Percentiles rank a stretch among this genome's conserved stretches.
phyloP scores from a whole-genome alignment of 129 eudicot species.

The Helianthus tuberosus region DNA sequence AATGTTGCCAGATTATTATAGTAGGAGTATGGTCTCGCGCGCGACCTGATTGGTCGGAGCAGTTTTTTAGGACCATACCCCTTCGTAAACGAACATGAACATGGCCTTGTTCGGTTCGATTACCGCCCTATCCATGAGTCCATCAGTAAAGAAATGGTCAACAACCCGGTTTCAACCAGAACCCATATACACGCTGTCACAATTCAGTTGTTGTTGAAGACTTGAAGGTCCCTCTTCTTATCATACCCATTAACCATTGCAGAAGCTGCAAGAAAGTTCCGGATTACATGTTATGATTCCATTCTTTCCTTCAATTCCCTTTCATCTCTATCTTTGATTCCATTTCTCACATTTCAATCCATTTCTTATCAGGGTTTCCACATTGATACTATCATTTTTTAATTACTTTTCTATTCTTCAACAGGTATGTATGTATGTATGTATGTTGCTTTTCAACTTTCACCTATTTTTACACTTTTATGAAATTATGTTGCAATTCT shows the following conservation, averaged over 20 bases:
- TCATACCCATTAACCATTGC: neutral
- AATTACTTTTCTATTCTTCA: conserved; percentile 4
- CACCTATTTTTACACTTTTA: conserved; percentile 12
- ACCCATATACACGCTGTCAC: no score
- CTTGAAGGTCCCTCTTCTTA: no score
- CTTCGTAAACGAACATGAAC: no score
- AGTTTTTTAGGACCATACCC: no score
- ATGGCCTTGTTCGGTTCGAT: no score
- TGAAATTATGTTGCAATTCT: neutral
- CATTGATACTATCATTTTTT: neutral
- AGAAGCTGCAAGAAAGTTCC: conserved; percentile 32
- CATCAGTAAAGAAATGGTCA: no score
- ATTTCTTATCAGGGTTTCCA: conserved; percentile 17
- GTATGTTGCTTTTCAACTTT: conserved; percentile 23
- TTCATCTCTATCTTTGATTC: conserved; percentile 4
- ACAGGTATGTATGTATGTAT: conserved; percentile 38
- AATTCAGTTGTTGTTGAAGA: no score
- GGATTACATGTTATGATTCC: conserved; percentile 13
- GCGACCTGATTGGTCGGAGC: no score
- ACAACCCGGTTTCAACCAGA: no score
- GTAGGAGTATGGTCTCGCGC: no score
- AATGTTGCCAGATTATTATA: no score
- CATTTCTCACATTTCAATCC: conserved; percentile 22
- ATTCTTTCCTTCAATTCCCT: conserved; percentile 27
- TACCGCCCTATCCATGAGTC: no score